phyloP scores from a whole-genome alignment of 345 rosid genomes.

The Salix viminalis region DNA sequence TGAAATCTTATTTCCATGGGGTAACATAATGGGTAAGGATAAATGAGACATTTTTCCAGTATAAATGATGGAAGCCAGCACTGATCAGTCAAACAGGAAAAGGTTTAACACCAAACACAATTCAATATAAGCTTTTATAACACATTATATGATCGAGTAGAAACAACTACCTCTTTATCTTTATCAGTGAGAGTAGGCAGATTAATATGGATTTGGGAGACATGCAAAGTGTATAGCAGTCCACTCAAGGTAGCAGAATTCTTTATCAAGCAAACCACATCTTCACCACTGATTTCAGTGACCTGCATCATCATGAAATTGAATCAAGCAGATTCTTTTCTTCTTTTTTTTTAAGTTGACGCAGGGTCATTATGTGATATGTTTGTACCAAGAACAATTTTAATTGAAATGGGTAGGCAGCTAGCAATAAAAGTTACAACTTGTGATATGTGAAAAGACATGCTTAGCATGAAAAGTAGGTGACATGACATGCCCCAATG shows the following conservation, averaged over 20 bases:
- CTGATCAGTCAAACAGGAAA: not conserved
- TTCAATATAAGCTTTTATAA: not conserved
- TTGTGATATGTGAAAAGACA: constrained; percentile 1
- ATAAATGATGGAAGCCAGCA: not conserved
- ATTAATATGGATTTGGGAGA: constrained; percentile 60
- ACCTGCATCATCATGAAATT: constrained; percentile 37
- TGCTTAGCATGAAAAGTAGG: not conserved
- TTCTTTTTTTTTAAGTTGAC: not conserved
- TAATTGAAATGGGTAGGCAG: not conserved
- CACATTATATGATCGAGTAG: not conserved
- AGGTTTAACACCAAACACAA: not conserved
- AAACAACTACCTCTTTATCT: constrained; percentile 50
- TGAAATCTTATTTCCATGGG: not conserved
- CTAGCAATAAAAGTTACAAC: not conserved
- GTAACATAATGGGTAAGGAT: not conserved
- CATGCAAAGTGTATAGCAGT: constrained; percentile 57
- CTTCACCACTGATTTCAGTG: constrained; percentile 48
- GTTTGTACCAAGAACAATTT: not conserved
- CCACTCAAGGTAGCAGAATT: constrained; percentile 59
- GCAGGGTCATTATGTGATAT: not conserved
- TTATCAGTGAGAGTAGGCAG: constrained; percentile 56
- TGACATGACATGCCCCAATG: not conserved
- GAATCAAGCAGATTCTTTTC: not conserved
- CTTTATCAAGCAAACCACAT: constrained; percentile 62
- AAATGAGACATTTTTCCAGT: not conserved